Base-by-base conservation (phyloP, 1,284 basidiomycete genomes). In the Polyporus tsugae region DNA sequence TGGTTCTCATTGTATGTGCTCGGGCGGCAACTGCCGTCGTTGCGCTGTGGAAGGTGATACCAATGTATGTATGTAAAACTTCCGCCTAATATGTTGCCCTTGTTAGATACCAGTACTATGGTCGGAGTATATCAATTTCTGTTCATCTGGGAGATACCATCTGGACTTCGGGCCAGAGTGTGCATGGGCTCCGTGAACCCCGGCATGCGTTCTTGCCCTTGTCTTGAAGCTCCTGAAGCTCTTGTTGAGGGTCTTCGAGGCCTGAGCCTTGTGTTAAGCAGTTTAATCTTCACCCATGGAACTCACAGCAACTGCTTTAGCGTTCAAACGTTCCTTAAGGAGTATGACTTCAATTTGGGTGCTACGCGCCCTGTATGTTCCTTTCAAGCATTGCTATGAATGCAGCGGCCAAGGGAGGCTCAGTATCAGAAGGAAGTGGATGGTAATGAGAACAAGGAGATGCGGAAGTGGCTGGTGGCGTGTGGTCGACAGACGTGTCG, bases 21-120 rank as follows among this genome's bases (percentile, higher is more conserved):
- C 38, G 38, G 7, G 58, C 58, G 38, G 11, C 38, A 22, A 53
- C 49, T 29, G 15, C n/a, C 2, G 13, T 39, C 49, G 15, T 15
- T 49, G 60, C 36, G 6, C 0, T 13, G 59, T 36, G 38, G 60
- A 52, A 42, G 4, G 36, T 39, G 58, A 60, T 60, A 60, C 36
- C 36, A 39, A 60, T 67, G 60, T 65, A 60, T 67, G 60, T 65
- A 69, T 69, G 63, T 69, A 69, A 63, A 63, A 49, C 22, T 25
- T 25, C 38, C 36, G 49, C 67, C 25, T 65, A 62, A 63, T 68
- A 22, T 62, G 46, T 29, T 13, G 60, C 39, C 6, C 57, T 44
- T 59, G 49, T 65, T 15, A 38, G 36, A 68, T 62, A 62, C 63
- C 63, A 67, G 62, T 63, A 33, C 10, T 49, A 25, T 22, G 0